Evolutionary conservation across 1,284 basidiomycete genomes (phyloP).

Genomic region (Apiotrichum akiyoshidainum): DNA sequence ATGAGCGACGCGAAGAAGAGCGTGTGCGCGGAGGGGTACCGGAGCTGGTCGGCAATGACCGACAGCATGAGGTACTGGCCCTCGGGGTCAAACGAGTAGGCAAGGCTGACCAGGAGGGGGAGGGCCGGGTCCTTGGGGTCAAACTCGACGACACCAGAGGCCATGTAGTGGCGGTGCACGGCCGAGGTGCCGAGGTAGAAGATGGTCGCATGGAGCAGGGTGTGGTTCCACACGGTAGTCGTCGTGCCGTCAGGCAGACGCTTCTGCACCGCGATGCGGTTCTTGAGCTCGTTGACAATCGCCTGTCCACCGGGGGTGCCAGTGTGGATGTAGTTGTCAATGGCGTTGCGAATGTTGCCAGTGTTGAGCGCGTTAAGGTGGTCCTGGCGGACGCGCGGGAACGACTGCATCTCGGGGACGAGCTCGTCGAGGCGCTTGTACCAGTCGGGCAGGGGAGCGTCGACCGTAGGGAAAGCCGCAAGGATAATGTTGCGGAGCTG

Average conservation of each 20-base stretch:
- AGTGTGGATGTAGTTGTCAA: slow-evolving; percentile 80
- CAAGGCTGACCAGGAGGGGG: slow-evolving; percentile 73
- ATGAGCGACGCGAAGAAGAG: slow-evolving; percentile 90
- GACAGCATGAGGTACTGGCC: slow-evolving; percentile 91
- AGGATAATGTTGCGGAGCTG: slow-evolving; percentile 96
- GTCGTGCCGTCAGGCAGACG: slow-evolving; percentile 54
- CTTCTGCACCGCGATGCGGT: slow-evolving; percentile 63
- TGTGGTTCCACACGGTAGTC: slow-evolving; percentile 77
- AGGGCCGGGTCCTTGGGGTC: slow-evolving; percentile 75
- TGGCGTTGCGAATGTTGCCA: slow-evolving; percentile 68
- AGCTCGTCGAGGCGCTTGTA: slow-evolving; percentile 56
- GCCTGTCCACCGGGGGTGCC: slow-evolving; percentile 54
- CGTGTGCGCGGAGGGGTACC: slow-evolving; percentile 95
- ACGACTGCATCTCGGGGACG: slow-evolving; percentile 81
- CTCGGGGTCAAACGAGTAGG: slow-evolving; percentile 81
- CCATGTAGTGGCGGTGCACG: slow-evolving; percentile 72
- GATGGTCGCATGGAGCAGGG: slow-evolving; percentile 86
- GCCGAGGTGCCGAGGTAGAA: slow-evolving; percentile 91
- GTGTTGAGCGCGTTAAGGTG: slow-evolving; percentile 75
- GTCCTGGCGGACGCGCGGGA: slow-evolving; percentile 87
- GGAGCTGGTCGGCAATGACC: slow-evolving; percentile 85
- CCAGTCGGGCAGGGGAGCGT: slow-evolving; percentile 72
- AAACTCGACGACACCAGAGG: slow-evolving; percentile 74
- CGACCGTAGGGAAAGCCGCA: slow-evolving; percentile 87
- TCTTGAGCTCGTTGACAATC: slow-evolving; percentile 74